A percentile compares a stretch with the other conserved stretches of the same genome.
Conservation (phyloP, 768 basidiomycete species). For the Kwoniella dejecticola region DNA sequence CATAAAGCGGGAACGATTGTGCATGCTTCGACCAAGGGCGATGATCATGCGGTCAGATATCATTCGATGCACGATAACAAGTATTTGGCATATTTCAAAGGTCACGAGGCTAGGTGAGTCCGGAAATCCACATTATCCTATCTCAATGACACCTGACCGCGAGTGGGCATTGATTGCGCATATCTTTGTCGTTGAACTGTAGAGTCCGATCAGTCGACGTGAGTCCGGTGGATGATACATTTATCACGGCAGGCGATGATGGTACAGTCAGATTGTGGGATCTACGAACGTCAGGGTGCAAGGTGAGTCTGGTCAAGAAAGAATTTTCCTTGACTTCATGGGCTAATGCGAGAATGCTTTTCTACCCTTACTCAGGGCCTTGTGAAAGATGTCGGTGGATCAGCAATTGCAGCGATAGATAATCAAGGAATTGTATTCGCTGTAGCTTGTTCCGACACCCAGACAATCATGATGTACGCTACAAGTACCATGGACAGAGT, state of each 20-base stretch:
- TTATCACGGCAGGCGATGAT: conserved; percentile 92
- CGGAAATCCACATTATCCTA: neutral
- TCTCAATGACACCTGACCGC: too few species aligned
- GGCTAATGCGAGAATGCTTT: too few species aligned
- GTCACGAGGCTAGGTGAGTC: conserved; percentile 71
- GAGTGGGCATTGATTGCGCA: too few species aligned
- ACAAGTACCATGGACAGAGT: conserved; percentile 40
- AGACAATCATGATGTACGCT: conserved; percentile 47
- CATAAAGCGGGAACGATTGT: conserved; percentile 83
- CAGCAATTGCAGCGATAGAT: conserved; percentile 48
- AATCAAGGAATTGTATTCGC: conserved; percentile 45
- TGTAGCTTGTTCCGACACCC: conserved; percentile 43
- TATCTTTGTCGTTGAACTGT: too few species aligned
- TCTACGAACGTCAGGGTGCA: conserved; percentile 73
- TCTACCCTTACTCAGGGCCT: conserved; percentile 32
- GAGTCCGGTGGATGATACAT: conserved; percentile 88
- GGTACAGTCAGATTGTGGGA: conserved; percentile 97
- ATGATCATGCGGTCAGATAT: conserved; percentile 85
- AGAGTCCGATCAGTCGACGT: conserved; percentile 87
- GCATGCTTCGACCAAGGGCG: conserved; percentile 90
- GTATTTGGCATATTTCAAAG: conserved; percentile 92
- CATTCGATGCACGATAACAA: conserved; percentile 95
- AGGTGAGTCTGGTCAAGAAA: conserved; percentile 54
- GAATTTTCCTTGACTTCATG: neutral
- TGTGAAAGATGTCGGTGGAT: conserved; percentile 49